Base-by-base conservation (phyloP, 768 basidiomycete genomes). In the Termitomyces sp. region DNA sequence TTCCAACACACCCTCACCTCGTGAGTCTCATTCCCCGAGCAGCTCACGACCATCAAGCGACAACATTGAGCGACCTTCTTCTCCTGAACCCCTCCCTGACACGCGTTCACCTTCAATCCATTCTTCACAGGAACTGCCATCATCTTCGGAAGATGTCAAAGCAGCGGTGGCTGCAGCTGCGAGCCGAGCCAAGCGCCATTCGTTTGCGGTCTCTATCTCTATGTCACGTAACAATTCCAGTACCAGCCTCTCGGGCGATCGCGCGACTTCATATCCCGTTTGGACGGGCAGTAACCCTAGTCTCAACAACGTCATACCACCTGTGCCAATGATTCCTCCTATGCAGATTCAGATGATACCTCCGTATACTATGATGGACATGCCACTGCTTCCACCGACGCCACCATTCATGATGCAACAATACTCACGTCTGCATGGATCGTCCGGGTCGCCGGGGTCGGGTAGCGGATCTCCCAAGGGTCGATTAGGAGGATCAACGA, bases 381-480 rank as follows among this genome's bases (percentile, higher is more conserved):
- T 82, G 78, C 85, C 88, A 7, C 71, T 90, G 10, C 75, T 90
- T 29, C 88, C 88, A 10, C 88, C 88, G 5, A 76, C 83, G 1
- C 80, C 88, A 22, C 86, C 88, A 12, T 90, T 89, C 68, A 88
- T 89, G 84, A 77, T 86, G 72, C 81, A 82, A 52, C 77, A 82
- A 54, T 82, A 76, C 53, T 76, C 81, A 29, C 74, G 77, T 22
- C 59, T 60, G 31, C 50, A 53, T 23, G 68, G 57, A 60, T 74
- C 74, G 3, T 69, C 70, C 20, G 66, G 67, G 10, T 60, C 66
- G 4, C 69, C 75, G 0, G 66, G 67, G 12, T 68, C 71, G 3
- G 48, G 48, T 10, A 16, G 47, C 35, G 48, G 48, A 49, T 76
- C 73, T n/a, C 62, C 45, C 12, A 60, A 73, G n/a, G 65, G 70